Evolutionary conservation across 495 filamentous ascomycete species (phyloP).

Genomic region (Aspergillus heteromorphus): DNA sequence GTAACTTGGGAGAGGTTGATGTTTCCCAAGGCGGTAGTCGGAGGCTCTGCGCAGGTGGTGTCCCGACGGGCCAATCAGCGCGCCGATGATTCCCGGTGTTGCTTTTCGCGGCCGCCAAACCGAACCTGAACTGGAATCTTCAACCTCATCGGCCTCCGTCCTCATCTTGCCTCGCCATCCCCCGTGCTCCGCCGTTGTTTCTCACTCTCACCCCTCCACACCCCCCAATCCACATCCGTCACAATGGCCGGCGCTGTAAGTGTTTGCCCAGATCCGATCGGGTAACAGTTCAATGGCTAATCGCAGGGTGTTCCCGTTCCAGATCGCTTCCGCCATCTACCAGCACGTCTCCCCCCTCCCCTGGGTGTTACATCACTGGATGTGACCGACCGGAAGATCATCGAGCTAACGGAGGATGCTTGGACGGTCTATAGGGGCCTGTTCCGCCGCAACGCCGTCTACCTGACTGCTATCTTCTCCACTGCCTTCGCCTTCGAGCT

Average conservation of each 20-base stretch:
- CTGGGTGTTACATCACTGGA: constrained; percentile 12
- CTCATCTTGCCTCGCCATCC: constrained; percentile 22
- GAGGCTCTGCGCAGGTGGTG: constrained; percentile 9
- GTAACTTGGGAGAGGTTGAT: too few species aligned
- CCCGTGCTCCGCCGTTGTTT: constrained; percentile 10
- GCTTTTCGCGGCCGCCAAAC: constrained; percentile 29
- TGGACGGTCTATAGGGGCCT: constrained; percentile 55
- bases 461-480: constrained; percentile 79
- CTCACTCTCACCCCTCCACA: constrained; percentile 11
- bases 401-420: constrained; percentile 14
- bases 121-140: constrained; percentile 16
- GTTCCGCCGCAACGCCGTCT: constrained; percentile 78
- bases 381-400: neutral
- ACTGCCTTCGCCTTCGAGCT: constrained; percentile 89
- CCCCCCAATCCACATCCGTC: constrained; percentile 18
- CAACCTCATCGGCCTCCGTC: constrained; percentile 26
- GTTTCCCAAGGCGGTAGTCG: neutral
- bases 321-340: constrained; percentile 65
- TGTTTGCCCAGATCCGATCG: constrained; percentile 7
- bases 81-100: constrained; percentile 39
- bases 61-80: constrained; percentile 37
- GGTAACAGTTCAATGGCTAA: constrained; percentile 29
- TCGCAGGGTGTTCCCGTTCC: constrained; percentile 19
- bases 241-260: constrained; percentile 52
- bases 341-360: constrained; percentile 59